Evolutionary conservation across 768 basidiomycete genomes (phyloP), one percentile per base, ranked within the genome.

Genomic region (Mrakia hoshinonis): DNA sequence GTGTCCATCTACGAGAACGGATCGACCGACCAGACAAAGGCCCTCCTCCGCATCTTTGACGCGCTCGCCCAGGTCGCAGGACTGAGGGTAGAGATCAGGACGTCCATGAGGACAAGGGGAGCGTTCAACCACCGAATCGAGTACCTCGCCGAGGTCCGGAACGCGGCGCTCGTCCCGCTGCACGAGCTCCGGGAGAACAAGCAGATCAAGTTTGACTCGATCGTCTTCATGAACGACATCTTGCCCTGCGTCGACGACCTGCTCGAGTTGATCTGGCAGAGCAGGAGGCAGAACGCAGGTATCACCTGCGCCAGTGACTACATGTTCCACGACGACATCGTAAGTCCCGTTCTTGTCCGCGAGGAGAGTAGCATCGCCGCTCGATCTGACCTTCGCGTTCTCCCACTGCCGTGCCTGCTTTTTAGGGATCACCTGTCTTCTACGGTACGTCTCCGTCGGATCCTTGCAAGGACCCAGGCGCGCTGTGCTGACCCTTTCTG

Each of bases 151-250:
- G 95, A 99, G 78, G 95, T 99, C n/a, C 90, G 96, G 73, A 98
- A 99, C 79, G 89, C 92, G 34, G 96, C 96, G 18, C 90, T 99
- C 79, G 92, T 90, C 2, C 96, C 96, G 1, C 83, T 98, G 29
- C 90, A 95, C 81, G 96, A 98, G 77, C 85, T 96, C 47, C 85
- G 96, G 49, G 94, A 96, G 78, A 82, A 88, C 31, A 87, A 93
- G 78, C 89, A 89, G 78, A 95, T 98, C 81, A 88, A 91, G 76
- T 99, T 98, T 75, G 95, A 99, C 81, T 86, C 89, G 47, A 90
- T 99, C 82, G 83, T 98, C 73, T 99, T 99, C 84, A 98, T 98
- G 93, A 99, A 99, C 85, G 96, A 99, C 80, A 89, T 99, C 80
- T 83, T 99, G 12, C 96, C 96, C 26, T 99, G 96, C 80, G 87